Percentiles rank a stretch among this genome's conserved stretches.
These are phyloP conservation scores for Hippophae rhamnoides DNA, from an alignment of 306 rosid genomes.

Conservation along the genomic window DNA sequence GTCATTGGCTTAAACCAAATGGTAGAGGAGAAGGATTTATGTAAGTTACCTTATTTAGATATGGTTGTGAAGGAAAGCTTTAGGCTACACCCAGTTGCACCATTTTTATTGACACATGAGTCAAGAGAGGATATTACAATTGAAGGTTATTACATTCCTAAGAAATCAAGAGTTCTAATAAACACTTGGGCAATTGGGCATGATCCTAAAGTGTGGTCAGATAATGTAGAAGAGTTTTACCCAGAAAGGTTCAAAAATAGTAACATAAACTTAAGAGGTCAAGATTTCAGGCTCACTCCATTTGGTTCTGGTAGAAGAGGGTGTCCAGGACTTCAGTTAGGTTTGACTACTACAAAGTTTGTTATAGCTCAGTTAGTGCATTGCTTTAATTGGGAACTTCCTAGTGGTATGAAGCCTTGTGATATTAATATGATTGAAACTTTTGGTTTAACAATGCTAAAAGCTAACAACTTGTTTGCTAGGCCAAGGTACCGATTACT, in stretches of 20 bases:
- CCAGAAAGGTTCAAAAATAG: slow-evolving; percentile 28
- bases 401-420: slow-evolving; percentile 1
- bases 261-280: slow-evolving; percentile 18
- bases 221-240: slow-evolving; percentile 24
- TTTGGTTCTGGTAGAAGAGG: slow-evolving; percentile 25
- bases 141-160: slow-evolving; percentile 13
- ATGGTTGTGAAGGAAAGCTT: slow-evolving; percentile 37
- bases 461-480: slow-evolving; percentile 9
- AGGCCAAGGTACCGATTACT: slow-evolving; percentile 11
- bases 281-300: slow-evolving; percentile 27
- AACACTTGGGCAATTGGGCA: slow-evolving; percentile 34
- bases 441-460: slow-evolving; percentile 10
- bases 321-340: slow-evolving; percentile 11
- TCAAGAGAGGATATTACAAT: slow-evolving; percentile 9
- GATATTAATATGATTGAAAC: slow-evolving; percentile 28
- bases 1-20: slow-evolving; percentile 20
- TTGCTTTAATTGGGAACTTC: slow-evolving; percentile 40
- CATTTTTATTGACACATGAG: slow-evolving; percentile 9
- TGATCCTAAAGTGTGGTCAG: slow-evolving; percentile 29
- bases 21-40: slow-evolving; percentile 32
- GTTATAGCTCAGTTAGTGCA: slow-evolving; percentile 22
- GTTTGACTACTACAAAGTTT: neutral
- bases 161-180: slow-evolving; percentile 6
- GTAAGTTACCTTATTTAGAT: slow-evolving; percentile 20
- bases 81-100: slow-evolving; percentile 26